Conservation (phyloP, 2,329 filamentous ascomycete species). For the Colletotrichum sidae region DNA sequence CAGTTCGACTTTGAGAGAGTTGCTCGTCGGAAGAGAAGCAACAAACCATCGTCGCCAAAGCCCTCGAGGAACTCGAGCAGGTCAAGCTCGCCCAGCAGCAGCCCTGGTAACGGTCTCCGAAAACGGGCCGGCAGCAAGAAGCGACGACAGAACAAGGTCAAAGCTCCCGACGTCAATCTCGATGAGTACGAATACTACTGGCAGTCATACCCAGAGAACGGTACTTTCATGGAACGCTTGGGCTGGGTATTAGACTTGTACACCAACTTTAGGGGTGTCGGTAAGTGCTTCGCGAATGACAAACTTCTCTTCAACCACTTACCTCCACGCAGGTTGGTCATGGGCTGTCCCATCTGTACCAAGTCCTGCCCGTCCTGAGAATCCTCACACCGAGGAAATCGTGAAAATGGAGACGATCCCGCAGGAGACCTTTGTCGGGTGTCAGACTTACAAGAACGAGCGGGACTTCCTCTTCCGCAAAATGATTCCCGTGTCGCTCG, state of each 20-base stretch:
- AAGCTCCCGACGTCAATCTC: conserved; percentile 26
- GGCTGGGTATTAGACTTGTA: conserved; percentile 68
- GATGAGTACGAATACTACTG: conserved; percentile 65
- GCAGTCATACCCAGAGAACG: conserved; percentile 67
- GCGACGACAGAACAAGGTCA: conserved; percentile 11
- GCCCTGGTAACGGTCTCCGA: neutral
- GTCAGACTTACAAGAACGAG: conserved; percentile 55
- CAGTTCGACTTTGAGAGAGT: conserved; percentile 68
- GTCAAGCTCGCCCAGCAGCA: conserved; percentile 15
- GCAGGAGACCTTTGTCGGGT: conserved; percentile 57
- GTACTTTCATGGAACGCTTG: conserved; percentile 60
- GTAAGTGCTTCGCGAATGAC: conserved; percentile 47
- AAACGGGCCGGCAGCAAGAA: conserved; percentile 28
- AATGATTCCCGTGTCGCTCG: conserved; percentile 59
- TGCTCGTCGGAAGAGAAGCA: conserved; percentile 47
- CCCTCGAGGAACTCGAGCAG: conserved; percentile 10
- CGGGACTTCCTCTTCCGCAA: conserved; percentile 58
- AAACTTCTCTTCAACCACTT: conserved; percentile 3
- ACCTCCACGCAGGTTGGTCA: conserved; percentile 63
- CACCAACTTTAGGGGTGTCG: conserved; percentile 65
- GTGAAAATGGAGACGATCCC: conserved; percentile 57
- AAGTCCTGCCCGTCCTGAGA: conserved; percentile 53
- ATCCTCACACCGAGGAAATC: conserved; percentile 51
- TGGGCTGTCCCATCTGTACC: conserved; percentile 64
- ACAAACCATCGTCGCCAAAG: conserved; percentile 9